Percentiles rank a stretch among this genome's conserved stretches.
Evolutionary conservation across 2,329 filamentous ascomycete species (phyloP).

Genomic region (Trichoderma arundinaceum): DNA sequence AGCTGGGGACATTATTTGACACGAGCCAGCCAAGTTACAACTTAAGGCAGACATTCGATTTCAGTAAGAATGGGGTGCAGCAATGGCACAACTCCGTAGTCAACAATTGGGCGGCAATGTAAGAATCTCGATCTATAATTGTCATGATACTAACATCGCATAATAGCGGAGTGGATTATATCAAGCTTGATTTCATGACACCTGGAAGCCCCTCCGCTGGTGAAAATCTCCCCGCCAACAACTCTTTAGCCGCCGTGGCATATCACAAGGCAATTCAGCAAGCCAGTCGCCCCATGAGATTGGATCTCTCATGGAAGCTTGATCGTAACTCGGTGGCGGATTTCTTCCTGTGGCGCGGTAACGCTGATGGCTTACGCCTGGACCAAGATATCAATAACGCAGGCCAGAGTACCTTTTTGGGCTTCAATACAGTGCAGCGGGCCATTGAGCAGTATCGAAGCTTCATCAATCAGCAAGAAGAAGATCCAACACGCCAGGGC

Average conservation of each 20-base stretch:
- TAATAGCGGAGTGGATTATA: constrained; percentile 13
- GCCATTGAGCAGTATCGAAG: constrained; percentile 23
- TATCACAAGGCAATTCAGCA: constrained; percentile 25
- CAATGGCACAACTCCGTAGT: constrained; percentile 26
- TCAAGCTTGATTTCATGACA: constrained; percentile 22
- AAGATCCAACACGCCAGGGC: constrained; percentile 22
- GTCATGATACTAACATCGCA: neutral
- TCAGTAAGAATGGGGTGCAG: constrained; percentile 15
- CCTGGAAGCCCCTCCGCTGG: constrained; percentile 7
- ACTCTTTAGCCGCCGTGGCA: constrained; percentile 19
- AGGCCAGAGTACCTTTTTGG: neutral
- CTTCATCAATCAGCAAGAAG: constrained; percentile 23
- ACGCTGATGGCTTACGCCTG: constrained; percentile 16
- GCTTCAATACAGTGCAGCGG: constrained; percentile 16
- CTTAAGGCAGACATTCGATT: constrained; percentile 20
- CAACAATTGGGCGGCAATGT: constrained; percentile 24
- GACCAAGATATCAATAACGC: constrained; percentile 24
- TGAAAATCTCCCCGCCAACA: constrained; percentile 11
- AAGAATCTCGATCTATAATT: neutral
- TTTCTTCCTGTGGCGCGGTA: constrained; percentile 22
- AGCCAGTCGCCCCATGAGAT: constrained; percentile 22
- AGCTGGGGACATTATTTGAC: constrained; percentile 13
- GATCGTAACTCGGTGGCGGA: constrained; percentile 14
- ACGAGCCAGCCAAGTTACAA: constrained; percentile 22
- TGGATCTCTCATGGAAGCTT: constrained; percentile 23